phyloP scores from a whole-genome alignment of 306 rosid species.

The Luffa aegyptiaca region DNA sequence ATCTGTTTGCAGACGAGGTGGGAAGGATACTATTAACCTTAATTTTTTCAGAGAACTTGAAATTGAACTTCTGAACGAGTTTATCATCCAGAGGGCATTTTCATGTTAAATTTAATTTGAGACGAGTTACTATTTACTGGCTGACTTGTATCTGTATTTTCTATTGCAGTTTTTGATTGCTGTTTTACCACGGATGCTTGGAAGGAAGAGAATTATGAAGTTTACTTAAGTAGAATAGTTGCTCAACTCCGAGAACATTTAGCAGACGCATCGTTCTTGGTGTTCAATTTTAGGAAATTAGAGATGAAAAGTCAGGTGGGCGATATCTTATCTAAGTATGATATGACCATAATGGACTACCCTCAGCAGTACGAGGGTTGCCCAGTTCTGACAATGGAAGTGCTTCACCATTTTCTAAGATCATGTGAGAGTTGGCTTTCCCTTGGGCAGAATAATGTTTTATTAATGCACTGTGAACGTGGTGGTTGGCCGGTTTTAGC shows the following conservation, averaged over 20 bases:
- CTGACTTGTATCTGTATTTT: background rate
- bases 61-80: background rate
- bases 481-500: conserved; percentile 96
- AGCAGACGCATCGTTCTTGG: conserved; percentile 61
- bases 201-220: conserved; percentile 59
- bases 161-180: conserved; percentile 63
- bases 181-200: conserved; percentile 79
- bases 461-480: conserved; percentile 85
- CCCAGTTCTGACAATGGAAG: conserved; percentile 71
- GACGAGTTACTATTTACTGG: background rate
- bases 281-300: conserved; percentile 74
- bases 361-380: conserved; percentile 82
- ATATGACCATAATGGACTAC: conserved; percentile 87
- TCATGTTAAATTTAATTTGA: background rate
- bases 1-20: background rate
- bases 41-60: background rate
- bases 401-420: conserved; percentile 77
- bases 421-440: conserved; percentile 93
- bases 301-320: conserved; percentile 39
- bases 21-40: background rate
- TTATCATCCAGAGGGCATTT: background rate
- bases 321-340: conserved; percentile 52
- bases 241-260: conserved; percentile 50
- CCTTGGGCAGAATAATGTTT: conserved; percentile 63
- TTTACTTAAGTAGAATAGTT: conserved; percentile 46